Conservation (phyloP, 2,329 filamentous ascomycete genomes). For the Paramyrothecium roridum region DNA sequence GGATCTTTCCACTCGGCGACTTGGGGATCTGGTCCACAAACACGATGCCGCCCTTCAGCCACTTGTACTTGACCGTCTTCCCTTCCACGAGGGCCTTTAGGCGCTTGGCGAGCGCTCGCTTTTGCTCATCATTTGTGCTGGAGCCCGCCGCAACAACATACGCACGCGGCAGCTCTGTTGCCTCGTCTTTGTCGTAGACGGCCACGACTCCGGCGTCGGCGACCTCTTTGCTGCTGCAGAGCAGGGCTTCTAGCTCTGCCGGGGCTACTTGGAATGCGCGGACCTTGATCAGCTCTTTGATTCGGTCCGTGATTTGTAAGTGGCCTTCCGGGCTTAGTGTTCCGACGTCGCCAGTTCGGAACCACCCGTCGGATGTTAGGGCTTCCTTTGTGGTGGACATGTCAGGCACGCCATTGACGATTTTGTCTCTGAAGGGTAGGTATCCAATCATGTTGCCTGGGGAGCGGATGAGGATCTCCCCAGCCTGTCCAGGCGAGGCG, state of each 20-base stretch:
- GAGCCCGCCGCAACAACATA: slow-evolving; percentile 48
- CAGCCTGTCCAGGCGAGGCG: slow-evolving; percentile 47
- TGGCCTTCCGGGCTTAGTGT: slow-evolving; percentile 51
- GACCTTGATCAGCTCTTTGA: slow-evolving; percentile 66
- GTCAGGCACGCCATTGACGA: slow-evolving; percentile 18
- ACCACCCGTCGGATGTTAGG: slow-evolving; percentile 57
- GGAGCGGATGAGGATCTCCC: slow-evolving; percentile 64
- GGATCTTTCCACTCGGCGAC: slow-evolving; percentile 55
- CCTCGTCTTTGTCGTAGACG: slow-evolving; percentile 49
- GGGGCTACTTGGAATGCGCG: slow-evolving; percentile 59
- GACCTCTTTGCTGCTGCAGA: slow-evolving; percentile 39
- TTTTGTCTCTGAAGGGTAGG: slow-evolving; percentile 51
- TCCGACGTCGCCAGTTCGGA: slow-evolving; percentile 69
- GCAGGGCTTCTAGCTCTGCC: slow-evolving; percentile 41
- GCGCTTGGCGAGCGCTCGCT: slow-evolving; percentile 45
- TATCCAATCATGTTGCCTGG: slow-evolving; percentile 68
- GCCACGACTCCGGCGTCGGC: slow-evolving; percentile 66
- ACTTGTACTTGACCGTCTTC: slow-evolving; percentile 62
- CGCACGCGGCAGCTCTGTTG: slow-evolving; percentile 61
- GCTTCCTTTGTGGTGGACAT: slow-evolving; percentile 34
- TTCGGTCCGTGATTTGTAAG: slow-evolving; percentile 67
- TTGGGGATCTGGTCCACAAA: slow-evolving; percentile 71
- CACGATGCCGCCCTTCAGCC: slow-evolving; percentile 66
- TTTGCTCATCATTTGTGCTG: slow-evolving; percentile 25
- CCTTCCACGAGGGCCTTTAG: slow-evolving; percentile 57